Percentiles rank a stretch among this genome's conserved stretches.
Conservation (phyloP, 2,329 filamentous ascomycete species). For the Chrysosporium keratinophilum region DNA sequence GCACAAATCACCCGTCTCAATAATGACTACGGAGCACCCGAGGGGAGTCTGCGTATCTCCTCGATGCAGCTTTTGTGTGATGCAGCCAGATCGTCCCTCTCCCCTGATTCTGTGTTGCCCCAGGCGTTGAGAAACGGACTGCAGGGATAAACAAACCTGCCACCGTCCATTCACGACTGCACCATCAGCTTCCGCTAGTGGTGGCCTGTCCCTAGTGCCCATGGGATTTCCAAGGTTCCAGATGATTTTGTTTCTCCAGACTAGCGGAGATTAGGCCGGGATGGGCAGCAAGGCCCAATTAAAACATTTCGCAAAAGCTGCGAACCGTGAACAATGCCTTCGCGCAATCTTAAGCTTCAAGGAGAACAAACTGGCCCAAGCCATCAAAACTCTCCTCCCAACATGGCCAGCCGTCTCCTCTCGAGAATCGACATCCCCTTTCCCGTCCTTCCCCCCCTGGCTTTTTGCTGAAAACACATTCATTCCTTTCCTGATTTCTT, state of each 20-base stretch:
- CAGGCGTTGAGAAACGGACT: too few species aligned
- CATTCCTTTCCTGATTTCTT: conserved; percentile 11
- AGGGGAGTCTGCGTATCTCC: too few species aligned
- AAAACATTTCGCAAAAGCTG: not conserved
- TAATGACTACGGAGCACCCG: too few species aligned
- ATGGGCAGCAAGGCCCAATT: not conserved
- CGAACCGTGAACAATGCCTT: not conserved
- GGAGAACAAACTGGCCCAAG: not conserved
- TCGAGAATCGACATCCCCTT: conserved; percentile 1
- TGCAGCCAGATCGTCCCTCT: too few species aligned
- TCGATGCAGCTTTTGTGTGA: too few species aligned
- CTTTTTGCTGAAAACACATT: not conserved
- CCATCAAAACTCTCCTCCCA: conserved; percentile 2
- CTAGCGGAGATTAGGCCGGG: not conserved
- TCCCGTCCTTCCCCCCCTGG: conserved; percentile 1
- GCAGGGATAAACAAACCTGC: too few species aligned
- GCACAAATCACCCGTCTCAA: too few species aligned
- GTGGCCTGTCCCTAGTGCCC: not conserved
- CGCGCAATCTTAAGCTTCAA: not conserved
- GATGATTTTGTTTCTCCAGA: not conserved
- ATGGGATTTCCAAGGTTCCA: not conserved
- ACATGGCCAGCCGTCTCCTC: not conserved
- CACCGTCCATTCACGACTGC: too few species aligned
- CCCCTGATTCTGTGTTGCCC: too few species aligned
- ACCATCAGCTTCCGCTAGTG: too few species aligned